These are phyloP conservation scores for Triticum dicoccoides DNA, from an alignment of 176 grass and related monocot species.

Conservation along the genomic window DNA sequence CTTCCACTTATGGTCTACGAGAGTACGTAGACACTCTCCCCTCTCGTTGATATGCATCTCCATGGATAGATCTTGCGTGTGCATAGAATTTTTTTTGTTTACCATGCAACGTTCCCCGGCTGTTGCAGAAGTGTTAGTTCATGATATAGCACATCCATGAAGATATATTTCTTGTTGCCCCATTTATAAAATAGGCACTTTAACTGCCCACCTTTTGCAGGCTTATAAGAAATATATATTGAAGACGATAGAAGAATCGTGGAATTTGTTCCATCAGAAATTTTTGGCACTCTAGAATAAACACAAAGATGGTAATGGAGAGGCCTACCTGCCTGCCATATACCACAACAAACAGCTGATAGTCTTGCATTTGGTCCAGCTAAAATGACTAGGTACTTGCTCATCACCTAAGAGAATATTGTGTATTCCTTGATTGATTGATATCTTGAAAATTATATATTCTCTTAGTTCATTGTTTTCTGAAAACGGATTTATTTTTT, in stretches of 20 bases:
- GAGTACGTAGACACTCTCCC: too few species aligned
- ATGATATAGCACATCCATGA: background rate
- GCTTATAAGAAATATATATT: slow-evolving; percentile 79
- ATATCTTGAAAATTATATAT: too few species aligned
- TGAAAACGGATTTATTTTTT: too few species aligned
- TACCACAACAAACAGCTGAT: slow-evolving; percentile 69
- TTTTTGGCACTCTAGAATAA: slow-evolving; percentile 75
- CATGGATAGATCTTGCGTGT: too few species aligned
- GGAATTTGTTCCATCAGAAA: slow-evolving; percentile 68
- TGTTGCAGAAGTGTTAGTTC: background rate
- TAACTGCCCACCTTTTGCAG: slow-evolving; percentile 23
- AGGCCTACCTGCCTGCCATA: slow-evolving; percentile 65
- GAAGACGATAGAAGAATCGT: slow-evolving; percentile 58
- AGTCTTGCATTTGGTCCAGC: slow-evolving; percentile 90
- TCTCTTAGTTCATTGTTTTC: too few species aligned
- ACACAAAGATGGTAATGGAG: slow-evolving; percentile 75
- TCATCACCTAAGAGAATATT: background rate
- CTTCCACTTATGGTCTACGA: too few species aligned
- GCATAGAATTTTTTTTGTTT: too few species aligned
- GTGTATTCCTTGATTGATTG: too few species aligned
- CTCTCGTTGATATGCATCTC: too few species aligned
- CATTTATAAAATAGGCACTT: background rate
- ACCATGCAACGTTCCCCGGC: too few species aligned
- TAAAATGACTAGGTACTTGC: slow-evolving; percentile 89
- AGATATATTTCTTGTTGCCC: background rate